Conservation (phyloP, 108 stramenopile species). For the Bacterosira constricta region DNA sequence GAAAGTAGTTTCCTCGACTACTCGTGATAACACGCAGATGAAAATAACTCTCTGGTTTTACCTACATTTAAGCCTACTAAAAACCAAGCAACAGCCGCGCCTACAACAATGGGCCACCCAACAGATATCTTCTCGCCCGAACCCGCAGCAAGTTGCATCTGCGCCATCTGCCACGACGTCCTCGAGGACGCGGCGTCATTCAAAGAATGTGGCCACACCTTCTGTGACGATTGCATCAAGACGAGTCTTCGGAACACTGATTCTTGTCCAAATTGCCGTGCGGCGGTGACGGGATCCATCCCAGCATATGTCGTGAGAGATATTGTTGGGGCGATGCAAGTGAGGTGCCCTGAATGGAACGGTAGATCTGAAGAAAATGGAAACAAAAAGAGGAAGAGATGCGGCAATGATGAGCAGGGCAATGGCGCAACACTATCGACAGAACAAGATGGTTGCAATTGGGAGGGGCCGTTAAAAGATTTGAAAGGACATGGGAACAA, state of each 20-base stretch:
- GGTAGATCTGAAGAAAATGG: background rate
- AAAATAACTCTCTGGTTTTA: too few relatives aligned
- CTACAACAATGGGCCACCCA: background rate
- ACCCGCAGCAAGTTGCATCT: background rate
- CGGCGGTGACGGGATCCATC: background rate
- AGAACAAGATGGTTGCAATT: background rate
- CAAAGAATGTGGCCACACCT: slow-evolving; percentile 1
- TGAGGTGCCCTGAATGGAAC: background rate
- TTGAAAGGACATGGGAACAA: background rate
- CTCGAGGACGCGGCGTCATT: background rate
- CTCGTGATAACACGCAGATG: too few relatives aligned
- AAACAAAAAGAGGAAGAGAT: background rate
- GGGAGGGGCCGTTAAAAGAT: background rate
- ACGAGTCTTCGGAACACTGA: background rate
- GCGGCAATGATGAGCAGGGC: too few relatives aligned
- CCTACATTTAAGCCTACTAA: too few relatives aligned
- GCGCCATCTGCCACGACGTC: slow-evolving; percentile 4
- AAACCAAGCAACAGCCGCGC: background rate
- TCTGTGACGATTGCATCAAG: background rate
- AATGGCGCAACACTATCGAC: background rate
- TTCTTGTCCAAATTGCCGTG: slow-evolving; percentile 1
- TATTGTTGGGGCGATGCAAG: background rate
- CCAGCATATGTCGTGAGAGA: background rate
- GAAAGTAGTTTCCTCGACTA: too few relatives aligned
- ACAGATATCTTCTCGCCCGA: background rate